Evolutionary conservation across 2,329 filamentous ascomycete genomes (phyloP).

Genomic region (Hypoxylon rubiginosum): DNA sequence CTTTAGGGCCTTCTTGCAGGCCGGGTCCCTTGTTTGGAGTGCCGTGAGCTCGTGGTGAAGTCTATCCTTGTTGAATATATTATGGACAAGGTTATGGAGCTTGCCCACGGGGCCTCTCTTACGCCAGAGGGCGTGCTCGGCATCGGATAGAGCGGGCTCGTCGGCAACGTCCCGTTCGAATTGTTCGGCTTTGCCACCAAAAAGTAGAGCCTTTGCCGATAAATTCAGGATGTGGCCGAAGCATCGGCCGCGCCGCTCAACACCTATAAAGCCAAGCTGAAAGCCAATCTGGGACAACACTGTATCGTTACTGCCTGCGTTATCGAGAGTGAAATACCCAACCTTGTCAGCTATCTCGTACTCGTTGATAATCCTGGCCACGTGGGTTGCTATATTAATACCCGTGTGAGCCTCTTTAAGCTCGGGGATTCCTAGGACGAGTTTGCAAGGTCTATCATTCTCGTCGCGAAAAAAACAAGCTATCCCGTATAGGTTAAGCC

Average conservation of each 20-base stretch:
- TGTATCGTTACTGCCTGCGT: neutral
- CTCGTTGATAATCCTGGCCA: no score
- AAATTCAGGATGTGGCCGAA: neutral
- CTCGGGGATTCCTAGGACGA: no score
- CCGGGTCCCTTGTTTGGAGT: no score
- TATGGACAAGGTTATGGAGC: neutral
- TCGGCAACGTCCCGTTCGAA: neutral
- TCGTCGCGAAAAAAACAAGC: no score
- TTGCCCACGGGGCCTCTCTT: neutral
- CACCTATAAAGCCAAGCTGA: neutral
- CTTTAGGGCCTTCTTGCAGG: no score
- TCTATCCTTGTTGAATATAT: no score
- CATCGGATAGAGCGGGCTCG: neutral
- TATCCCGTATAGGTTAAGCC: no score
- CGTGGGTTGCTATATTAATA: no score
- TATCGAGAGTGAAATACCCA: neutral
- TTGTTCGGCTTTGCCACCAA: neutral
- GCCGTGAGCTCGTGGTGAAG: no score
- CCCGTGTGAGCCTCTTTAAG: no score
- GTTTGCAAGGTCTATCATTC: no score
- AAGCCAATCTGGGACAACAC: neutral
- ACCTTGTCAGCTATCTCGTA: no score
- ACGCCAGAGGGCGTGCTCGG: neutral
- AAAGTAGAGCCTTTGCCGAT: neutral
- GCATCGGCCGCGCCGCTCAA: neutral